These are phyloP conservation scores for Colletotrichum eleusines DNA, from an alignment of 2,329 filamentous ascomycete species.

Conservation along the genomic window DNA sequence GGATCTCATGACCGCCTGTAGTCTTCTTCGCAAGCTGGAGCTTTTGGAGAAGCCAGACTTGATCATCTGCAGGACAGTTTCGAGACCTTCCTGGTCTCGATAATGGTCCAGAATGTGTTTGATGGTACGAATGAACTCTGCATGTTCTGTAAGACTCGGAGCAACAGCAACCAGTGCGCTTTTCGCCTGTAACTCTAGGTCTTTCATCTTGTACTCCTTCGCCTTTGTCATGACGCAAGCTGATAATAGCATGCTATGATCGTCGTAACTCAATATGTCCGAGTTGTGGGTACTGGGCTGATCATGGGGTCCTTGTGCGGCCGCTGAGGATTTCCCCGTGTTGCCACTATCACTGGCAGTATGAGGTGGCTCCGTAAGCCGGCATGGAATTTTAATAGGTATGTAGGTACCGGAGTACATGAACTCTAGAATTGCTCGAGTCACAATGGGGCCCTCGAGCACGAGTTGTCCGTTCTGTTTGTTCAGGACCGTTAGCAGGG, in stretches of 20 bases:
- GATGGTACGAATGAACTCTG: not conserved
- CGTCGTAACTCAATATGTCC: not conserved
- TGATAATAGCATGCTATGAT: not conserved
- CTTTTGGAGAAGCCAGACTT: not conserved
- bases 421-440: no score
- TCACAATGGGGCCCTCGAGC: no score
- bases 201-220: not conserved
- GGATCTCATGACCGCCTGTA: not conserved
- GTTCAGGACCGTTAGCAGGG: no score
- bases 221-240: not conserved
- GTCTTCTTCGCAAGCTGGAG: not conserved
- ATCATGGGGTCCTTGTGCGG: not conserved
- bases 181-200: not conserved
- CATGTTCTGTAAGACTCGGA: not conserved
- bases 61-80: not conserved
- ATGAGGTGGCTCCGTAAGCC: no score
- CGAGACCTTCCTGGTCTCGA: not conserved
- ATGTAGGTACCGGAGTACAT: no score
- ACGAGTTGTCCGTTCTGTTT: no score
- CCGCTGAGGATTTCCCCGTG: no score
- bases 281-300: not conserved
- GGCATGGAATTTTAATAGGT: no score
- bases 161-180: not conserved
- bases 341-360: no score
- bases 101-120: not conserved